These are phyloP conservation scores for Trapa bicornis DNA, from an alignment of 345 rosid species.

Conservation along the genomic window DNA sequence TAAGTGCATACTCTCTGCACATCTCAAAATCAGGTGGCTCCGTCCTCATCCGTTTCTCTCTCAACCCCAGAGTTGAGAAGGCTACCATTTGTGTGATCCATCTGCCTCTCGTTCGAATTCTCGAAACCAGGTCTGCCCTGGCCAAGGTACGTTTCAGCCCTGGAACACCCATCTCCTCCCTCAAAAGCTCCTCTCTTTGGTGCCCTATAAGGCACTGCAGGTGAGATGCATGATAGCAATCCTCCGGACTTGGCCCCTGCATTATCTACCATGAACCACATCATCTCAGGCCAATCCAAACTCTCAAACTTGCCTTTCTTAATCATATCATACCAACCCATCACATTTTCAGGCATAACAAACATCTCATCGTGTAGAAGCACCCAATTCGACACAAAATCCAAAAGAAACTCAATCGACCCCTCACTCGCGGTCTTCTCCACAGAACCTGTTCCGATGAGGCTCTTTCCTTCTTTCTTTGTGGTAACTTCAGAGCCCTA, in stretches of 20 bases:
- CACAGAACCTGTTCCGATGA: conserved; percentile 15
- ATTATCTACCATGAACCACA: conserved; percentile 85
- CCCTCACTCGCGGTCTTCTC: conserved; percentile 35
- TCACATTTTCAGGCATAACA: conserved; percentile 53
- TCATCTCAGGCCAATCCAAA: conserved; percentile 58
- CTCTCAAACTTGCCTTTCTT: conserved; percentile 57
- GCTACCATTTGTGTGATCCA: conserved; percentile 34
- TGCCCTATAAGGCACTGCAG: conserved; percentile 59
- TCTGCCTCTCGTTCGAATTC: conserved; percentile 52
- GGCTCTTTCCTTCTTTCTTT: conserved; percentile 31
- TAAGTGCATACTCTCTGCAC: conserved; percentile 37
- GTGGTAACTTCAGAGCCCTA: conserved; percentile 60
- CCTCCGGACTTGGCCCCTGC: conserved; percentile 22
- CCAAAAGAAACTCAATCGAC: conserved; percentile 35
- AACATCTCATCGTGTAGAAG: conserved; percentile 70
- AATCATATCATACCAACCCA: conserved; percentile 29
- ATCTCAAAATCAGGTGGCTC: conserved; percentile 33
- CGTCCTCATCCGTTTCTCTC: conserved; percentile 63
- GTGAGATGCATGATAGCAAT: conserved; percentile 83
- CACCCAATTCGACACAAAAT: conserved; percentile 54
- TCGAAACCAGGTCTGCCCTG: conserved; percentile 40
- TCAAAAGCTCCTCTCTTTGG: conserved; percentile 36
- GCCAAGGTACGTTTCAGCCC: conserved; percentile 34
- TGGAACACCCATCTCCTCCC: conserved; percentile 25
- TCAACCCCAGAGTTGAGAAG: conserved; percentile 34